These are phyloP conservation scores for Trichoderma afroharzianum DNA, from an alignment of 2,329 filamentous ascomycete genomes.

Conservation along the genomic window DNA sequence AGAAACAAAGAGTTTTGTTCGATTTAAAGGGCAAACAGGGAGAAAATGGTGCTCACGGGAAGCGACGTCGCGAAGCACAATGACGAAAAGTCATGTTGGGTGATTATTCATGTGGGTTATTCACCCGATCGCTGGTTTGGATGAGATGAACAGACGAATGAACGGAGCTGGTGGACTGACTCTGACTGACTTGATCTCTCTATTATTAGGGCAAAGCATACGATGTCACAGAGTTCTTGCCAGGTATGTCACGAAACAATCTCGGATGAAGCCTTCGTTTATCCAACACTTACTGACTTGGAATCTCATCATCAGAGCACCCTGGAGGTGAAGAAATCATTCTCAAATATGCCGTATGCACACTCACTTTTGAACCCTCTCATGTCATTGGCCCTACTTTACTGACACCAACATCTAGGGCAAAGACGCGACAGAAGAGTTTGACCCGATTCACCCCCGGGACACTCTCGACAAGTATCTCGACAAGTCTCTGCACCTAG, in stretches of 20 bases:
- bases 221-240: constrained; percentile 86
- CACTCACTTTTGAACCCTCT: background rate
- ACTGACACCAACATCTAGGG: constrained; percentile 43
- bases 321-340: constrained; percentile 91
- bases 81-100: constrained; percentile 82
- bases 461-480: constrained; percentile 86
- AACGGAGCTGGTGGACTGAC: background rate
- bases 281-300: background rate
- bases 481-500: constrained; percentile 79
- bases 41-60: constrained; percentile 46
- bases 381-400: background rate
- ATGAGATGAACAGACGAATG: background rate
- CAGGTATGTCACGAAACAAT: constrained; percentile 48
- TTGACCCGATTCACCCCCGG: constrained; percentile 81
- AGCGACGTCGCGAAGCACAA: constrained; percentile 66
- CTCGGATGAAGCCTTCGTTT: background rate
- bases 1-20: background rate
- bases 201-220: constrained; percentile 67
- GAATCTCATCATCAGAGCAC: constrained; percentile 55
- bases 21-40: background rate
- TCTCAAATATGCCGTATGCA: constrained; percentile 75
- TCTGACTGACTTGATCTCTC: background rate
- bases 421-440: constrained; percentile 90
- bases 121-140: background rate
- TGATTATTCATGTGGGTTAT: constrained; percentile 70